Evolutionary conservation across 768 basidiomycete genomes (phyloP), one percentile per base, ranked within the genome.

Genomic region (Boletellus ananas): DNA sequence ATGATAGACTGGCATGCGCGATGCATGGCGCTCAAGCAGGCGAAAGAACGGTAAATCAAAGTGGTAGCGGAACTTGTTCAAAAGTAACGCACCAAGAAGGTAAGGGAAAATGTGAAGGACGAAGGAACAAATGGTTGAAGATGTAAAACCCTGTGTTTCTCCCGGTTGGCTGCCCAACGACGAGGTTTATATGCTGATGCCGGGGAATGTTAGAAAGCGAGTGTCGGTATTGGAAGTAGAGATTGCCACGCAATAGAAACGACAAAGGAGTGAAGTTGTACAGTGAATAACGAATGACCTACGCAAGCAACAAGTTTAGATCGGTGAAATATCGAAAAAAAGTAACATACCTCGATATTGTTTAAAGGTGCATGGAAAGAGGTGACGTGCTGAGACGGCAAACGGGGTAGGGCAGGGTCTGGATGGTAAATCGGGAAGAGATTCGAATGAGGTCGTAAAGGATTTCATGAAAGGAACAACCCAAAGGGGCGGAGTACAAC

Each of bases 281-380:
- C 31, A 20, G 21, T 20, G 11, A 40, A 18, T 34, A 44, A 43
- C 4, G 18, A 34, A 31, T 27, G 35, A 43, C 45, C 59, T 62
- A 6, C 18, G 18, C 1, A 27, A 12, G 11, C 1, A 20, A 49
- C 49, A 10, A 46, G 39, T 34, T 37, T 44, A 34, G 25, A 18
- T 39, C 18, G 11, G 42, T 12, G 2, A 47, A 10, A 4, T 10
- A 12, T 35, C 11, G 6, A 33, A 41, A 11, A n/a, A n/a, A 13
- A 16, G 18, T 31, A 31, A 6, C 47, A 25, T 54, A 65, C 63
- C 57, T 62, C 38, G 1, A 54, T 44, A 37, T 35, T 51, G 51
- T 29, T 35, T 23, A 38, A 64, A 51, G 7, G 60, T 52, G 12
- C 25, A 55, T 51, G 38, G n/a, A 13, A 18, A 20, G 37, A 5